A percentile compares a stretch with the other conserved stretches of the same genome.
These are phyloP conservation scores for Kokia cookei DNA, from an alignment of 441 rosid genomes.

Conservation along the genomic window DNA sequence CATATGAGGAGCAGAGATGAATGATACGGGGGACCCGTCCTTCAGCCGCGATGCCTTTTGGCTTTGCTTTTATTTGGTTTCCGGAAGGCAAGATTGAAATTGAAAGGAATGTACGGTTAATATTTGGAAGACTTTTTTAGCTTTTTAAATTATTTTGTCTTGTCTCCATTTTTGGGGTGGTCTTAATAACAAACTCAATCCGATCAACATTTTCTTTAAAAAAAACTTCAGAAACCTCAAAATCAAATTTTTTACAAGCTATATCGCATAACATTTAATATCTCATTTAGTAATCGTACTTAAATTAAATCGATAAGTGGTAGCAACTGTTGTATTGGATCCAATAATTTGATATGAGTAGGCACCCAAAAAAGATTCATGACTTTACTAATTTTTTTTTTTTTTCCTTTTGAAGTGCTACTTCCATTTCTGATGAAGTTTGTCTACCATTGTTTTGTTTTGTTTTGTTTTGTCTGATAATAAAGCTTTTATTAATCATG, in stretches of 20 bases:
- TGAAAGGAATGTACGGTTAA: not conserved
- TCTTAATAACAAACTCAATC: not conserved
- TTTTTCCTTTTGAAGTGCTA: not conserved
- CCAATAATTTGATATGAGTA: not conserved
- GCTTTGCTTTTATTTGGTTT: not conserved
- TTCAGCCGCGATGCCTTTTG: constrained; percentile 18
- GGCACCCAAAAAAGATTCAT: not conserved
- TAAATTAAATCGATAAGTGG: not conserved
- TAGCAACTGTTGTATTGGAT: not conserved
- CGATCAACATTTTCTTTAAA: too few species aligned
- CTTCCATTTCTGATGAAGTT: not conserved
- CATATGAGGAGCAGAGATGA: constrained; percentile 16
- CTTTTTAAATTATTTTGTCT: not conserved
- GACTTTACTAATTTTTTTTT: not conserved
- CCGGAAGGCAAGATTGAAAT: not conserved
- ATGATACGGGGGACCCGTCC: constrained; percentile 25
- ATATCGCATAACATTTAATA: rapidly evolving
- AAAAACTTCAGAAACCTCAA: too few species aligned
- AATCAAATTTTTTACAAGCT: too few species aligned
- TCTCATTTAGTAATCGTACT: too few species aligned
- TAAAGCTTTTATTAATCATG: not conserved
- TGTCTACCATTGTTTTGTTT: not conserved
- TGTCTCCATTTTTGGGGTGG: constrained; percentile 11
- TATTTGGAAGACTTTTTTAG: too few species aligned
- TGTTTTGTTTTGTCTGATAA: not conserved